Evolutionary conservation across 192 early-diverging fungal genomes (phyloP).

Genomic region (Diversispora epigaea): DNA sequence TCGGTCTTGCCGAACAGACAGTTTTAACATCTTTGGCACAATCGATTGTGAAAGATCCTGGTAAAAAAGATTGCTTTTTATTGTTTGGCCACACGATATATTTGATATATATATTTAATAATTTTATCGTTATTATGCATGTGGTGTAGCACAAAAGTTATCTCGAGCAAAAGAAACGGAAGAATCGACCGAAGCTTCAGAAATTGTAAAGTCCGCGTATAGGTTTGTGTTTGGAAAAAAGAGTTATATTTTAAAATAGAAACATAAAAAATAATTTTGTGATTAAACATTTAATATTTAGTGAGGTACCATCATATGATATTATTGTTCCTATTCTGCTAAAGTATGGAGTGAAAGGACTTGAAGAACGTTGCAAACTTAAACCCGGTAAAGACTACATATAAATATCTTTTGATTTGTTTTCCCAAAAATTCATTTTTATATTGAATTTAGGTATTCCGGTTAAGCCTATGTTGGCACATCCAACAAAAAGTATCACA

Average conservation of each 20-base stretch:
- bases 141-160: slow-evolving; percentile 37
- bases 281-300: slow-evolving; percentile 34
- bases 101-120: neutral
- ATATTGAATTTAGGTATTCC: slow-evolving; percentile 72
- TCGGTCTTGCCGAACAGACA: slow-evolving; percentile 93
- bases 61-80: slow-evolving; percentile 33
- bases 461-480: slow-evolving; percentile 98
- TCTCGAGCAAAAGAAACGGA: slow-evolving; percentile 36
- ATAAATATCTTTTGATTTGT: neutral
- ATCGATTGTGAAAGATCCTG: slow-evolving; percentile 64
- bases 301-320: slow-evolving; percentile 92
- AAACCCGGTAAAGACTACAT: slow-evolving; percentile 63
- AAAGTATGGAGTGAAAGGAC: slow-evolving; percentile 65
- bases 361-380: slow-evolving; percentile 81
- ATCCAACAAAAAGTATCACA: slow-evolving; percentile 91
- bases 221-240: slow-evolving; percentile 30
- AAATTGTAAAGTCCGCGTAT: slow-evolving; percentile 56
- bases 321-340: slow-evolving; percentile 85
- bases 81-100: neutral
- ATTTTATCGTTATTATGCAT: neutral
- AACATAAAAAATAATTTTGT: neutral
- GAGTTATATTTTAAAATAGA: neutral
- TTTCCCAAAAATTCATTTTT: neutral
- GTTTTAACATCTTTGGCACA: slow-evolving; percentile 88
- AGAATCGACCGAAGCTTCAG: slow-evolving; percentile 49